Evolutionary conservation across 2,329 filamentous ascomycete genomes (phyloP), one percentile per base, ranked within the genome.

Genomic region (Arthrobotrys megalospora): DNA sequence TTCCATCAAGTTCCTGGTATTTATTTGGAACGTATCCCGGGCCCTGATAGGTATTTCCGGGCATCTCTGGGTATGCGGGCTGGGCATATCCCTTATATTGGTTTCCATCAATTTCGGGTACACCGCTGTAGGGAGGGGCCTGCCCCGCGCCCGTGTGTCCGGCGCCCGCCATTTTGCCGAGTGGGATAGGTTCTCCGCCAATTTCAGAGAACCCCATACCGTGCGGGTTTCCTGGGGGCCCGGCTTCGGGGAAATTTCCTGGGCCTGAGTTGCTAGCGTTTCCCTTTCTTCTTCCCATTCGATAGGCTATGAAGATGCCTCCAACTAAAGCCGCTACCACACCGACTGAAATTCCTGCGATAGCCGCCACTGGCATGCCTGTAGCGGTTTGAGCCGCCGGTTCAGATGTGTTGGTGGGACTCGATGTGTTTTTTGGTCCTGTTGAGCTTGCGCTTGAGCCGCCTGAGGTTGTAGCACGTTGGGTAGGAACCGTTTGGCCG

Each of bases 181-280:
- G 34, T 8, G 38, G 60, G 6, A 64, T 64, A 6, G n/a, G 10
- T 34, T 64, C 60, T 12, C 60, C 60, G 4, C 11, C 60, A 1
- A 64, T 64, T 48, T 64, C 60, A 5, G 60, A 16, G 43, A 64
- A 64, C 10, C 60, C 60, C 60, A 64, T 47, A 11, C 60, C 60
- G 4, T 64, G 60, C 8, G 60, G 60, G 11, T 64, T 64, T 48
- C 16, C 14, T 21, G 60, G 60, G 5, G 60, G 60, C n/a, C 43
- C 28, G 12, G 12, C 5, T 10, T 16, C 5, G 14, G 58, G 58
- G 12, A 63, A 47, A n/a, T 63, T 36, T 1, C 38, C 58, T 32
- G 58, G 6, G 1, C 1, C 58, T 28, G n/a, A 16, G 19, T n/a
- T 3, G 14, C 21, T 1, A 2, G 41, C 58, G 19, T 36, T 19